A percentile compares a stretch with the other conserved stretches of the same genome.
These are phyloP conservation scores for Apiospora saccharicola DNA, from an alignment of 2,329 filamentous ascomycete genomes.

Conservation along the genomic window DNA sequence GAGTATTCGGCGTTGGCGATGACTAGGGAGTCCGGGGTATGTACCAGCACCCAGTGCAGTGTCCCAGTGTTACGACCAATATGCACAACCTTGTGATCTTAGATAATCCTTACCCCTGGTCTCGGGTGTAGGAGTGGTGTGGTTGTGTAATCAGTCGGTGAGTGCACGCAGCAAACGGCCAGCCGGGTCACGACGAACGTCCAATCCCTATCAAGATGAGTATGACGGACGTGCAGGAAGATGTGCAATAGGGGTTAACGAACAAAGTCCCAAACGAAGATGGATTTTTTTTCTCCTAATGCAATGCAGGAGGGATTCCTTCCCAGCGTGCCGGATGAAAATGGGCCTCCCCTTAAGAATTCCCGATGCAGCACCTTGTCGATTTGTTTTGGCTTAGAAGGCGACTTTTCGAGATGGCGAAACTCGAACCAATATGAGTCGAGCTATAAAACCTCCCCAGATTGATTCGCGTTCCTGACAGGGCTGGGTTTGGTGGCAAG, in stretches of 20 bases:
- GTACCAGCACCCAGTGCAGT: not conserved
- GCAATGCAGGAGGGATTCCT: not conserved
- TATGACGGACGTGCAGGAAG: not conserved
- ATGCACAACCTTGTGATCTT: conserved; percentile 15
- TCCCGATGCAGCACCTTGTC: not conserved
- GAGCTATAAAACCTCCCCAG: conserved; percentile 2
- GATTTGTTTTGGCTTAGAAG: not conserved
- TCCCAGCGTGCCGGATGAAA: conserved; percentile 4
- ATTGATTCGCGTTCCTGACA: conserved; percentile 17
- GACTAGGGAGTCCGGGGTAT: not conserved
- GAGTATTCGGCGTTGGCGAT: conserved; percentile 14
- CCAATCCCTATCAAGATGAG: conserved; percentile 14
- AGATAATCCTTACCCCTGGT: conserved; percentile 15
- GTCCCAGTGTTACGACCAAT: not conserved
- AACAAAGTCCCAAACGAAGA: not conserved
- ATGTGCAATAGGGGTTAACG: not conserved
- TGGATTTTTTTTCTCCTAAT: not conserved
- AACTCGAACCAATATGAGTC: not conserved
- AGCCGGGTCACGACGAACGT: not conserved
- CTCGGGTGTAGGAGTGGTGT: conserved; percentile 13
- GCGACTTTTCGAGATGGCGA: conserved; percentile 11
- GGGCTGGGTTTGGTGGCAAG: conserved; percentile 4
- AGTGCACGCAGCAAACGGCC: conserved; percentile 15
- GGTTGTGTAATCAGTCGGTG: conserved; percentile 21
- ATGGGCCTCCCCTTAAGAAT: conserved; percentile 15